Percentiles rank a stretch among this genome's conserved stretches.
phyloP scores from a whole-genome alignment of 345 rosid genomes.

The Orychophragmus violaceus region DNA sequence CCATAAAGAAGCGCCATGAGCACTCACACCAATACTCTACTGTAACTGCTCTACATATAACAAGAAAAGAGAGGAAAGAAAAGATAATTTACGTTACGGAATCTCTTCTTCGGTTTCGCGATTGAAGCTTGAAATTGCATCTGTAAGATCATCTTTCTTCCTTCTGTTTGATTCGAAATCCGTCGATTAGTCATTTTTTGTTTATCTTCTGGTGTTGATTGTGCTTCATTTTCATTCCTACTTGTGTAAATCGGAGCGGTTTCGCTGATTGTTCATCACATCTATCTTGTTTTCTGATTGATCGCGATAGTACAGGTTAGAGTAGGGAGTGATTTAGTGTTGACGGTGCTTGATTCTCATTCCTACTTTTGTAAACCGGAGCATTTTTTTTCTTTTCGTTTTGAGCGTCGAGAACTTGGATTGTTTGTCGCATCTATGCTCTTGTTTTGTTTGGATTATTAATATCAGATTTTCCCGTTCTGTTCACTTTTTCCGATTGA shows the following conservation, averaged over 20 bases:
- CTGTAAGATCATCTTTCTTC: constrained; percentile 17
- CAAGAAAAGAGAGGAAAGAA: not conserved
- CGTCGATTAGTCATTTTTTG: not conserved
- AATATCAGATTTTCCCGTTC: not conserved
- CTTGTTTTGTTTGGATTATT: not conserved
- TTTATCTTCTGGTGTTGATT: not conserved
- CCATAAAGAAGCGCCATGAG: constrained; percentile 18
- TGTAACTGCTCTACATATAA: constrained; percentile 8
- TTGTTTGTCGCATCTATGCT: not conserved
- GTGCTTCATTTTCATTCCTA: not conserved
- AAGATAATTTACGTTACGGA: not conserved
- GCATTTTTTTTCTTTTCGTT: constrained; percentile 3
- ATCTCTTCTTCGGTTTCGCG: constrained; percentile 11
- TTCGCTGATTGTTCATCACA: no score
- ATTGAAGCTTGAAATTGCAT: constrained; percentile 19
- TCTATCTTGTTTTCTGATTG: no score
- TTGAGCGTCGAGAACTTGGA: constrained; percentile 3
- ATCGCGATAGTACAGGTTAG: no score
- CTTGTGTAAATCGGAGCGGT: constrained; percentile 11
- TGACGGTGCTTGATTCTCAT: not conserved
- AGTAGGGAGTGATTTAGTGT: no score
- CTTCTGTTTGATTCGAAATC: not conserved
- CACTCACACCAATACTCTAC: constrained; percentile 18
- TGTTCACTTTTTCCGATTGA: not conserved
- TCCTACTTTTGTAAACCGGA: not conserved